These are phyloP conservation scores for Spergularia azorica DNA, from an alignment of 179 eudicot species.

Conservation along the genomic window DNA sequence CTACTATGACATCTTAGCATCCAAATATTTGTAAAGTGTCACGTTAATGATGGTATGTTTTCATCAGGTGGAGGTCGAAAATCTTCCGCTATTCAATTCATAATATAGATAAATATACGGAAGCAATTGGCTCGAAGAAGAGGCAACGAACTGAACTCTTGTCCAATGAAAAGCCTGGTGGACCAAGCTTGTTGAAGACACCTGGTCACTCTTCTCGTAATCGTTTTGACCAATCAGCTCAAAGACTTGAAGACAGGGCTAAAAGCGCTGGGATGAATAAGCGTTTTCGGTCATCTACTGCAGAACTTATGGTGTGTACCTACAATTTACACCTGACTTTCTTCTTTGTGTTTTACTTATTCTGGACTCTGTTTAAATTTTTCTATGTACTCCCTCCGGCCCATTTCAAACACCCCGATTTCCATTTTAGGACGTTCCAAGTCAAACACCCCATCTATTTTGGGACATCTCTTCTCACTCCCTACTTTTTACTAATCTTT, in stretches of 20 bases:
- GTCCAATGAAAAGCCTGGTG: slow-evolving; percentile 58
- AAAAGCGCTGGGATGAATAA: slow-evolving; percentile 60
- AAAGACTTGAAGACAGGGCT: slow-evolving; percentile 57
- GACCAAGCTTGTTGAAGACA: slow-evolving; percentile 55
- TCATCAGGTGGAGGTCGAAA: slow-evolving; percentile 62
- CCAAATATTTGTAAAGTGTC: background rate
- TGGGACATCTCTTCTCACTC: too few relatives aligned
- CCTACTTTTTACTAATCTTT: too few relatives aligned
- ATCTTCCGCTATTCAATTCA: slow-evolving; percentile 58
- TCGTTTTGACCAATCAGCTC: slow-evolving; percentile 50
- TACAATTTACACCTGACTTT: background rate
- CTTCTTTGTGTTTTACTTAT: background rate
- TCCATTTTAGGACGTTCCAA: too few relatives aligned
- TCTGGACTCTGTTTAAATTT: background rate
- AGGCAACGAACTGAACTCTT: slow-evolving; percentile 42
- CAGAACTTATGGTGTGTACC: slow-evolving; percentile 65
- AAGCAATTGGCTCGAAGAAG: slow-evolving; percentile 58
- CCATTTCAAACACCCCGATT: too few relatives aligned
- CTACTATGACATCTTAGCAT: background rate
- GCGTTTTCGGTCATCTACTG: slow-evolving; percentile 72
- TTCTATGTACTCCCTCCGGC: background rate
- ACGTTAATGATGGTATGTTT: slow-evolving; percentile 16
- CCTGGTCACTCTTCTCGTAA: slow-evolving; percentile 56
- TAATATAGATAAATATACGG: slow-evolving; percentile 56
- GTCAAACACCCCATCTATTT: too few relatives aligned